Evolutionary conservation across 768 basidiomycete species (phyloP).

Genomic region (Trametes cubensis): DNA sequence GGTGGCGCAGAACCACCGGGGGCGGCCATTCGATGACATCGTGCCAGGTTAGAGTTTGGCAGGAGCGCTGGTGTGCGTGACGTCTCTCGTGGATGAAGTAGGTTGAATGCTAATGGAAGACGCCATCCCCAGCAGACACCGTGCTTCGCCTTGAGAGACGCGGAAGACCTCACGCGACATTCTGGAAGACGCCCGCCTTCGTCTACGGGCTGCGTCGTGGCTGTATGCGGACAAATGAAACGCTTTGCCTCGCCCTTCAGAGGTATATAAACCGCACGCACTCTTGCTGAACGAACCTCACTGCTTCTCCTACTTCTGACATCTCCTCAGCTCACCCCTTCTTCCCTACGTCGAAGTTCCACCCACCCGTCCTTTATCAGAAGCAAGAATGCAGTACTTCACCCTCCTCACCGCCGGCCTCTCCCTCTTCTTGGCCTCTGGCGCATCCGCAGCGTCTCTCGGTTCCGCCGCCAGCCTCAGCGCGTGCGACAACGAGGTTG

Average conservation of each 20-base stretch:
- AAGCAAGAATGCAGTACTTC: constrained; percentile 9
- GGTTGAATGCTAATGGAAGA: neutral
- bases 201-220: too few species aligned
- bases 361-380: neutral
- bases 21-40: too few species aligned
- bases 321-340: neutral
- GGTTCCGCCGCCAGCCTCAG: neutral
- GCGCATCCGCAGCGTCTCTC: constrained; percentile 4
- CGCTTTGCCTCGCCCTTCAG: too few species aligned
- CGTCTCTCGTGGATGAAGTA: too few species aligned
- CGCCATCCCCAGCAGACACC: neutral
- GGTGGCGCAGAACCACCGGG: too few species aligned
- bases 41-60: too few species aligned
- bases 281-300: too few species aligned
- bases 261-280: too few species aligned
- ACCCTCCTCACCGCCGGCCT: neutral
- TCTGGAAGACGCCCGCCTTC: too few species aligned
- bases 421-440: constrained; percentile 3
- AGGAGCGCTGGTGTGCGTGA: too few species aligned
- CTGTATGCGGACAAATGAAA: too few species aligned
- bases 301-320: neutral
- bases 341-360: neutral
- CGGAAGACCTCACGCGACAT: neutral
- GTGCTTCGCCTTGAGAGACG: neutral
- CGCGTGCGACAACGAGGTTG: constrained; percentile 8